phyloP scores from a whole-genome alignment of 306 rosid genomes.

The Quercus suber region DNA sequence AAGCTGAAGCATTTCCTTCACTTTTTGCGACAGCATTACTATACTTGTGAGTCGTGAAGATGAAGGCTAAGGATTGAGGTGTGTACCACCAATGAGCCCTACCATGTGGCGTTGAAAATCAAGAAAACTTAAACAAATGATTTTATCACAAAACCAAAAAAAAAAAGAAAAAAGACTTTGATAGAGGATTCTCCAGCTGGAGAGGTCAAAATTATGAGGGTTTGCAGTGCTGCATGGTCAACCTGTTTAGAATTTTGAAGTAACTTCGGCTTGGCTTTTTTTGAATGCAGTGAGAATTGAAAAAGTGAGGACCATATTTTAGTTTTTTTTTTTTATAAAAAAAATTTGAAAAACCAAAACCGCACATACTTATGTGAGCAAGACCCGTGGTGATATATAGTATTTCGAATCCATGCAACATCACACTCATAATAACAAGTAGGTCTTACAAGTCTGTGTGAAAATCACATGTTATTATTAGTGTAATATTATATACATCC shows the following conservation, averaged over 20 bases:
- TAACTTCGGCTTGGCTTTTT: neutral
- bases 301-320: no score
- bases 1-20: constrained; percentile 38
- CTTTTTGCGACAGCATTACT: constrained; percentile 46
- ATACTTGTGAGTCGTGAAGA: constrained; percentile 18
- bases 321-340: fast-evolving
- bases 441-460: no score
- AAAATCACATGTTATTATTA: no score
- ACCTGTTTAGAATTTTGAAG: neutral
- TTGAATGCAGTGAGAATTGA: neutral
- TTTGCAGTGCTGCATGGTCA: neutral
- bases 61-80: constrained; percentile 24
- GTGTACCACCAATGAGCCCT: constrained; percentile 17
- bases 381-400: no score
- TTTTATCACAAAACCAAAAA: neutral
- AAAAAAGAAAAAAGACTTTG: neutral
- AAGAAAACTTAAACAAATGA: neutral
- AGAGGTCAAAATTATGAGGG: neutral
- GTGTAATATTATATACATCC: no score
- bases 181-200: neutral
- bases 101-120: constrained; percentile 34
- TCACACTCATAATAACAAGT: no score
- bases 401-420: no score
- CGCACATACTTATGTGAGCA: no score
- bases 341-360: no score